These are phyloP conservation scores for Tulasnella sp. DNA, from an alignment of 768 basidiomycete genomes.

Conservation along the genomic window DNA sequence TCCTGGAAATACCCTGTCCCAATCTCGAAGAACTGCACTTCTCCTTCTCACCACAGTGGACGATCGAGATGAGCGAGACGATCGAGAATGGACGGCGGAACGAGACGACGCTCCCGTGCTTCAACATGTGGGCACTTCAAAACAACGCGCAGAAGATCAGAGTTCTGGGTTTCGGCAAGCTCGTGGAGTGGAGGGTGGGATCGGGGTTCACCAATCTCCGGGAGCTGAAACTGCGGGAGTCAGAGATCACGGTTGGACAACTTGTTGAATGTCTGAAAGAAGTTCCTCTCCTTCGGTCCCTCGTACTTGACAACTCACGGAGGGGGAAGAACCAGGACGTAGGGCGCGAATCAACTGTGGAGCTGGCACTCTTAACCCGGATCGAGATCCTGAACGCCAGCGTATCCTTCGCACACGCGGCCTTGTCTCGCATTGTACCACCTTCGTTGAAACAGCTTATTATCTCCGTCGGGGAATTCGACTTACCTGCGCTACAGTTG, in stretches of 20 bases:
- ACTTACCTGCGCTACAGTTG: neutral
- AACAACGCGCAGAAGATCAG: neutral
- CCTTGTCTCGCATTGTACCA: neutral
- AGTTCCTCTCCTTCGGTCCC: neutral
- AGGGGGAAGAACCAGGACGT: neutral
- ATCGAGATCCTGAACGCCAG: neutral
- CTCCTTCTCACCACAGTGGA: no score
- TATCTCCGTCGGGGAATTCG: neutral
- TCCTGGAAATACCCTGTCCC: neutral
- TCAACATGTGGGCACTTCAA: neutral
- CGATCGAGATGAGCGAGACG: no score
- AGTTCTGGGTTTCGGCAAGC: neutral
- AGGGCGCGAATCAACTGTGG: neutral
- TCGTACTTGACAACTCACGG: neutral
- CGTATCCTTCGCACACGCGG: neutral
- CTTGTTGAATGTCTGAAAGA: neutral
- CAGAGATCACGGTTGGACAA: neutral
- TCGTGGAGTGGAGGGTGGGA: neutral
- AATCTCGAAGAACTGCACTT: neutral
- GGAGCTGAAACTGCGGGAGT: neutral
- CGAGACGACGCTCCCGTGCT: neutral
- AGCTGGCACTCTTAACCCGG: neutral
- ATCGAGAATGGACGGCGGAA: no score
- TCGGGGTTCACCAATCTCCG: neutral
- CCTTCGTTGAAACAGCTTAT: neutral